Percentiles rank a stretch among this genome's conserved stretches.
These are phyloP conservation scores for Pelomyxa schiedti DNA, from an alignment of 78 protist genomes.

Conservation along the genomic window DNA sequence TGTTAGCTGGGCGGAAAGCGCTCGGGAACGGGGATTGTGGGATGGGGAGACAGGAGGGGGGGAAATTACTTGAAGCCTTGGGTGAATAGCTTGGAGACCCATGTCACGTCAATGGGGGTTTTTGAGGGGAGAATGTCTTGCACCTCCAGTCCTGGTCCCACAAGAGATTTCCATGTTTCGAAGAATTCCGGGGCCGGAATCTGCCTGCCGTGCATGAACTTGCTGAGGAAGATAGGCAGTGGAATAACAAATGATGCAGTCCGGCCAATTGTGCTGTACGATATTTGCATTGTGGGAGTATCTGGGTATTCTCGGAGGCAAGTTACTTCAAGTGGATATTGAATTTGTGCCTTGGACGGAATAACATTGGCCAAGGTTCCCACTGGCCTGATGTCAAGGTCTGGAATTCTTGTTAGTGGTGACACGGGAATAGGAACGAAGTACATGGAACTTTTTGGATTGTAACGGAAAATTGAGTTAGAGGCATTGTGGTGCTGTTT, in stretches of 20 bases:
- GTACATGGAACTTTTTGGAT: no score
- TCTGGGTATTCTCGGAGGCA: slow-evolving; percentile 23
- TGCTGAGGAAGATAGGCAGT: slow-evolving; percentile 36
- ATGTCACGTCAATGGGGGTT: slow-evolving; percentile 21
- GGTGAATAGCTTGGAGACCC: neutral
- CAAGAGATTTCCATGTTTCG: slow-evolving; percentile 45
- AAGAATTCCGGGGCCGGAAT: slow-evolving; percentile 36
- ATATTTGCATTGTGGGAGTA: slow-evolving; percentile 21
- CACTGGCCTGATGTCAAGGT: slow-evolving; percentile 25
- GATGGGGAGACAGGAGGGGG: no score
- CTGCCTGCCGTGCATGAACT: slow-evolving; percentile 36
- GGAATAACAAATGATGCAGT: slow-evolving; percentile 11
- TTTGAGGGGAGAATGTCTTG: slow-evolving; percentile 41
- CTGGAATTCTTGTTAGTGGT: no score
- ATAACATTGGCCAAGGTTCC: slow-evolving; percentile 36
- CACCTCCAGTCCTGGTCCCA: slow-evolving; percentile 29
- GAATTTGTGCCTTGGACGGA: slow-evolving; percentile 47
- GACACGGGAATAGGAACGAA: no score
- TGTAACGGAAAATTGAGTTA: no score
- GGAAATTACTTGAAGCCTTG: no score
- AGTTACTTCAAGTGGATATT: slow-evolving; percentile 23
- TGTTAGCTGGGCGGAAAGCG: no score
- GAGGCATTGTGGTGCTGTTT: slow-evolving; percentile 31
- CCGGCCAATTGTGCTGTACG: slow-evolving; percentile 30
- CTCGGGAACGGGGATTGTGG: no score